Evolutionary conservation across 768 basidiomycete species (phyloP).

Genomic region (Leccinum subtestaceum): DNA sequence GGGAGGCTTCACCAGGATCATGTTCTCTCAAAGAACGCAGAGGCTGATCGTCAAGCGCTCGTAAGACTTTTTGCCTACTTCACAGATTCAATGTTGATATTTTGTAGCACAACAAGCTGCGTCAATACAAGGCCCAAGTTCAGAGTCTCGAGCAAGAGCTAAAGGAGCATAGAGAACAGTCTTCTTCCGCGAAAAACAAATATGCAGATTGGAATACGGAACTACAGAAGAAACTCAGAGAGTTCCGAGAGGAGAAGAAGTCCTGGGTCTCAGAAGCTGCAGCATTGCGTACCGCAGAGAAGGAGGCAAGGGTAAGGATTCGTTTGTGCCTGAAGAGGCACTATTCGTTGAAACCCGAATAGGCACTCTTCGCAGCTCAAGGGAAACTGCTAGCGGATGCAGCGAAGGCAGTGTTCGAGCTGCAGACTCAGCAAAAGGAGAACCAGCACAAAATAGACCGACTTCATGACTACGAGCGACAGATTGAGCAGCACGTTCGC

Average conservation of each 20-base stretch:
- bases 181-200: conserved; percentile 69
- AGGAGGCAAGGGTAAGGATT: conserved; percentile 58
- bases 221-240: conserved; percentile 72
- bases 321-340: background rate
- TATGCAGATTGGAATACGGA: conserved; percentile 84
- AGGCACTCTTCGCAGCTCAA: conserved; percentile 72
- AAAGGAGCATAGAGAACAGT: conserved; percentile 69
- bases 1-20: conserved; percentile 76
- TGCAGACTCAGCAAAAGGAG: conserved; percentile 76
- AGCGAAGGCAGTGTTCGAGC: conserved; percentile 60
- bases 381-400: conserved; percentile 68
- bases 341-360: background rate
- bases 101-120: conserved; percentile 74
- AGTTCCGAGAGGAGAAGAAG: conserved; percentile 77
- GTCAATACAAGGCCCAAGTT: conserved; percentile 71
- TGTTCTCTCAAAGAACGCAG: conserved; percentile 68
- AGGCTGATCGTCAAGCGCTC: conserved; percentile 77
- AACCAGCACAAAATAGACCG: conserved; percentile 79
- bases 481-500: conserved; percentile 77
- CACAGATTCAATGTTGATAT: conserved; percentile 6
- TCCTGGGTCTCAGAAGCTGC: conserved; percentile 71
- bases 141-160: conserved; percentile 65
- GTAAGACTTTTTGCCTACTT: conserved; percentile 42
- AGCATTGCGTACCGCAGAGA: conserved; percentile 63
- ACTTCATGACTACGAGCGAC: conserved; percentile 80